phyloP scores from a whole-genome alignment of 495 filamentous ascomycete genomes.

The Trichoderma asperelloides region DNA sequence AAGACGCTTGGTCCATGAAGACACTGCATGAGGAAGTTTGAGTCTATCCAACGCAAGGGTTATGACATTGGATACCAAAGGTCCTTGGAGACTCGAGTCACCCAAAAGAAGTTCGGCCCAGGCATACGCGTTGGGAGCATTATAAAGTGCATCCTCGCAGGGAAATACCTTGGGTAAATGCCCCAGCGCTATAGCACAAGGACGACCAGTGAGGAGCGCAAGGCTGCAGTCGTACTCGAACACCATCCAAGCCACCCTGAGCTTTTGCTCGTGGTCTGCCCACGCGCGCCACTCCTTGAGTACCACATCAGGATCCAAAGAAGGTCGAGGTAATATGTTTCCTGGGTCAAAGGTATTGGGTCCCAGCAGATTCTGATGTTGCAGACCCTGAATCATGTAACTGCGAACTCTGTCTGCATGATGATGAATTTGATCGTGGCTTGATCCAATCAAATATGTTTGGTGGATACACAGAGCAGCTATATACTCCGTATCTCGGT shows the following conservation, averaged over 20 bases:
- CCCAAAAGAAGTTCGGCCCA: background rate
- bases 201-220: background rate
- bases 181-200: background rate
- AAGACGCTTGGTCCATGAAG: background rate
- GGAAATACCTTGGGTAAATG: background rate
- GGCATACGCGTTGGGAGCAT: background rate
- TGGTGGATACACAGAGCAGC: background rate
- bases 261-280: background rate
- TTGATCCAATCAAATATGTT: background rate
- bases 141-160: background rate
- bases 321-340: background rate
- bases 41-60: background rate
- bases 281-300: background rate
- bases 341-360: background rate
- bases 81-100: background rate
- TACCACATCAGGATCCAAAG: background rate
- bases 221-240: background rate
- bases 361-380: background rate
- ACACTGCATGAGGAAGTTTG: background rate
- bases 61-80: background rate
- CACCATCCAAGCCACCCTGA: background rate
- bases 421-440: background rate
- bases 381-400: background rate
- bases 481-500: background rate
- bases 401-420: background rate